These are phyloP conservation scores for Reticulascus tulasneorum DNA, from an alignment of 2,329 filamentous ascomycete genomes.

Conservation along the genomic window DNA sequence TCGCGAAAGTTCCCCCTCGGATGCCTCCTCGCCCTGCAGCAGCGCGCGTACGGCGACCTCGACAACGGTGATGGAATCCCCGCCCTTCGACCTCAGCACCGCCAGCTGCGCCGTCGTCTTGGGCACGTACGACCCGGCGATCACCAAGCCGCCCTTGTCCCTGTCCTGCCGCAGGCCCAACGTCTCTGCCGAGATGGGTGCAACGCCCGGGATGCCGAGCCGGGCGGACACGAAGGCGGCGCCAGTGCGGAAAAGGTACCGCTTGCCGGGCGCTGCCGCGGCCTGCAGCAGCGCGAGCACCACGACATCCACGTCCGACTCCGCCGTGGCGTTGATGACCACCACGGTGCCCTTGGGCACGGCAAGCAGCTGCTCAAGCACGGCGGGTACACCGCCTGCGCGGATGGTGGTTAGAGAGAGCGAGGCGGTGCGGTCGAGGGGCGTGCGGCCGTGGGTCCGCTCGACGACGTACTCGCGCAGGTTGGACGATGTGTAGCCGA, in stretches of 20 bases:
- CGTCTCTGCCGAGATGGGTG: conserved; percentile 42
- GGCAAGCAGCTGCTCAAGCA: conserved; percentile 34
- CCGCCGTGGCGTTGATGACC: conserved; percentile 47
- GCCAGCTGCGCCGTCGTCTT: conserved; percentile 54
- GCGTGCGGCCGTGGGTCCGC: conserved; percentile 42
- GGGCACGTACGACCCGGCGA: conserved; percentile 54
- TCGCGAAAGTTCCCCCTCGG: conserved; percentile 24
- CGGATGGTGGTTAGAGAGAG: conserved; percentile 45
- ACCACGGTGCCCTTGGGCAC: conserved; percentile 33
- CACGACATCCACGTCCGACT: conserved; percentile 52
- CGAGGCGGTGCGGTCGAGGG: conserved; percentile 32
- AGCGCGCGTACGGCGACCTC: conserved; percentile 45
- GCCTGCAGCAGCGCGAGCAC: conserved; percentile 40
- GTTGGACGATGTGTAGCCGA: conserved; percentile 52
- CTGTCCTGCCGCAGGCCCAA: conserved; percentile 23
- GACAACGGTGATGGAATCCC: conserved; percentile 37
- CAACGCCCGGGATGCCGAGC: conserved; percentile 47
- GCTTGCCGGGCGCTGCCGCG: conserved; percentile 21
- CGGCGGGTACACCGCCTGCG: conserved; percentile 35
- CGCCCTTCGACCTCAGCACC: conserved; percentile 32
- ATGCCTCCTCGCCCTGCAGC: conserved; percentile 30
- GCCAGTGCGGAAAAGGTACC: conserved; percentile 33
- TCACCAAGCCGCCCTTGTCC: conserved; percentile 42
- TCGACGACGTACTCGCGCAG: conserved; percentile 48
- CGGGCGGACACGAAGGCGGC: conserved; percentile 40